Evolutionary conservation across 768 basidiomycete genomes (phyloP).

Genomic region (Boletus reticuloceps): DNA sequence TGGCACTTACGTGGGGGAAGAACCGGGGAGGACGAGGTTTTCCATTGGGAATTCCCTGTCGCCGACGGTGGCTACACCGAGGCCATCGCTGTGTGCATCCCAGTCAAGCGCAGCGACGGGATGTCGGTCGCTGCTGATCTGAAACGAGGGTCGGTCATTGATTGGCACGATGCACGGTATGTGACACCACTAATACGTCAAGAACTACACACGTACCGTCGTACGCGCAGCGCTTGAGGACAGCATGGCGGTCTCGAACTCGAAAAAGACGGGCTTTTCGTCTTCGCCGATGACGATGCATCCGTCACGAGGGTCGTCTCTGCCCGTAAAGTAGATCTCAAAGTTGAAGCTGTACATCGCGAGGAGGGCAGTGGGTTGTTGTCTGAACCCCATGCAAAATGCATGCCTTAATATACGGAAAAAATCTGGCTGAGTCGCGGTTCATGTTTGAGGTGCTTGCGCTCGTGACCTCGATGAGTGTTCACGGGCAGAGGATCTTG

Average conservation of each 20-base stretch:
- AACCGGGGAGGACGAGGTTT: slow-evolving; percentile 55
- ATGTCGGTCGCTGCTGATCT: slow-evolving; percentile 43
- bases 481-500: slow-evolving; percentile 46
- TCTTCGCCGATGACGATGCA: slow-evolving; percentile 69
- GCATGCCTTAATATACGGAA: slow-evolving; percentile 31
- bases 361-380: background rate
- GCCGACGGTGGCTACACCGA: slow-evolving; percentile 51
- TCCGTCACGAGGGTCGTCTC: slow-evolving; percentile 61
- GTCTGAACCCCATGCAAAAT: background rate
- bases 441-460: slow-evolving; percentile 31
- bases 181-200: background rate
- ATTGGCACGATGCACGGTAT: too few species aligned
- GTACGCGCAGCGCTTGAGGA: slow-evolving; percentile 25
- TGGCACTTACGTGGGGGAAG: slow-evolving; percentile 43
- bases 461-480: slow-evolving; percentile 49
- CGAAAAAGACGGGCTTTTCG: slow-evolving; percentile 56
- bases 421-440: slow-evolving; percentile 12
- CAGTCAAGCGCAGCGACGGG: slow-evolving; percentile 55
- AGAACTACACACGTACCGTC: slow-evolving; percentile 17
- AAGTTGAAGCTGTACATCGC: slow-evolving; percentile 41
- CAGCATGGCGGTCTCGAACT: slow-evolving; percentile 54
- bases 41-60: slow-evolving; percentile 58
- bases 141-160: background rate
- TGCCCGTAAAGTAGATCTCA: slow-evolving; percentile 67
- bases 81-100: slow-evolving; percentile 28